Base-by-base conservation (phyloP, 257 asterid species). In the Galeopsis tetrahit region DNA sequence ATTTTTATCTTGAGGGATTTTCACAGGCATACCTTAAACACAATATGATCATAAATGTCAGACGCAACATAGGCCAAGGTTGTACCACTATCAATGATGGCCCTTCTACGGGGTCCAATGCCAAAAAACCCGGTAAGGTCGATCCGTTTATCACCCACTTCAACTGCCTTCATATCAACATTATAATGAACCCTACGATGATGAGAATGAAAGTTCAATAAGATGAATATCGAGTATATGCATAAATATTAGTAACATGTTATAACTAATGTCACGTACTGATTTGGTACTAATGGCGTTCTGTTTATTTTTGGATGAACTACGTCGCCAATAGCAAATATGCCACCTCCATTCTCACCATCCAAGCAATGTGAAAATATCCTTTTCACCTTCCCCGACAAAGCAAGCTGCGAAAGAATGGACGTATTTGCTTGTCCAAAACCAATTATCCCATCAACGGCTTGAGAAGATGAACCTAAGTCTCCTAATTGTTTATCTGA, bases 361-460 rank as follows among this genome's bases (percentile, higher is more conserved):
- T 84, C 85, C 81, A 88, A 78, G 80, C 94, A 88, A 77, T 88
- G 94, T 56, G 94, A 82, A 75, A 85, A 88, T 34, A 88, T 71
- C 70, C 66, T 85, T 75, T 79, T 88, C 66, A 76, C 83, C 81
- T 85, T 82, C 65, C 83, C 82, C 33, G 85, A 40, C n/a, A 57
- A 65, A 58, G 88, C 84, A 59, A 88, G 91, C 82, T 88, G 94
- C 0, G 94, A 85, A 84, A 88, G 81, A 36, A 85, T 43, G 58
- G 94, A 88, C 42, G 91, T 78, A 61, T 85, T 84, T 71, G 88
- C 83, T 79, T 81, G 91, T 79, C 94, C 94, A 66, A 88, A 82
- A 56, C 94, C 94, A 64, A 88, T 75, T 42, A 88, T 84, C 68
- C 94, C 94, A 56, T 88, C 94, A 75, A 88, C 88, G 57, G 91